A percentile compares a stretch with the other conserved stretches of the same genome.
Conservation (phyloP, 2,329 filamentous ascomycete species). For the Aureobasidium leucospermi region DNA sequence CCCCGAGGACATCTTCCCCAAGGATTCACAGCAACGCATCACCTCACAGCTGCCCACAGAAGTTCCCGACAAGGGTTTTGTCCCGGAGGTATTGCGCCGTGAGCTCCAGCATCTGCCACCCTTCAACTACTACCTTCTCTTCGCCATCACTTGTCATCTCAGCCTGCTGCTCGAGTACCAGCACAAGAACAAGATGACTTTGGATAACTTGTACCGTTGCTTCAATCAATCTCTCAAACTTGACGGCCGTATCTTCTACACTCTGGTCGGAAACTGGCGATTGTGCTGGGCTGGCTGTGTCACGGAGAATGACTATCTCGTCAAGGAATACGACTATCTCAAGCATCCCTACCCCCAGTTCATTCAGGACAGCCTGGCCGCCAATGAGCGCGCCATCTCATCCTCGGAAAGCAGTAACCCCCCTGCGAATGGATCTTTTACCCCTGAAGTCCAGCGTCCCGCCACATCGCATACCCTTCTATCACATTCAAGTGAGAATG, state of each 20-base stretch:
- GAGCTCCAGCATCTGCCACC: slow-evolving; percentile 90
- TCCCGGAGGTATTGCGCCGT: slow-evolving; percentile 79
- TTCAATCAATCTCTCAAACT: slow-evolving; percentile 97
- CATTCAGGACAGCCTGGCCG: slow-evolving; percentile 8
- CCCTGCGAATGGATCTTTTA: slow-evolving; percentile 27
- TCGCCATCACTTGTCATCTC: slow-evolving; percentile 93
- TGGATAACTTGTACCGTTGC: slow-evolving; percentile 89
- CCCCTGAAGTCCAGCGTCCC: slow-evolving; percentile 14
- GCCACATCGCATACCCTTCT: slow-evolving; percentile 14
- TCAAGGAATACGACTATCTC: slow-evolving; percentile 51
- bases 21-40: slow-evolving; percentile 71
- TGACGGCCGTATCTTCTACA: slow-evolving; percentile 90
- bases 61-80: slow-evolving; percentile 63
- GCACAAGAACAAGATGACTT: slow-evolving; percentile 98
- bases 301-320: slow-evolving; percentile 74
- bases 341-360: slow-evolving; percentile 26
- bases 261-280: slow-evolving; percentile 89
- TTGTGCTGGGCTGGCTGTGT: slow-evolving; percentile 96
- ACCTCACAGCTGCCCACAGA: slow-evolving; percentile 73
- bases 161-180: slow-evolving; percentile 85
- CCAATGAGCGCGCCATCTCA: slow-evolving; percentile 48
- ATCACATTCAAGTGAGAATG: slow-evolving; percentile 14
- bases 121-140: slow-evolving; percentile 95
- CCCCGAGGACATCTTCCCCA: slow-evolving; percentile 90
- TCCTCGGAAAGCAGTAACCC: slow-evolving; percentile 59